These are phyloP conservation scores for Elsinoe arachidis DNA, from an alignment of 2,329 filamentous ascomycete genomes.

Conservation along the genomic window DNA sequence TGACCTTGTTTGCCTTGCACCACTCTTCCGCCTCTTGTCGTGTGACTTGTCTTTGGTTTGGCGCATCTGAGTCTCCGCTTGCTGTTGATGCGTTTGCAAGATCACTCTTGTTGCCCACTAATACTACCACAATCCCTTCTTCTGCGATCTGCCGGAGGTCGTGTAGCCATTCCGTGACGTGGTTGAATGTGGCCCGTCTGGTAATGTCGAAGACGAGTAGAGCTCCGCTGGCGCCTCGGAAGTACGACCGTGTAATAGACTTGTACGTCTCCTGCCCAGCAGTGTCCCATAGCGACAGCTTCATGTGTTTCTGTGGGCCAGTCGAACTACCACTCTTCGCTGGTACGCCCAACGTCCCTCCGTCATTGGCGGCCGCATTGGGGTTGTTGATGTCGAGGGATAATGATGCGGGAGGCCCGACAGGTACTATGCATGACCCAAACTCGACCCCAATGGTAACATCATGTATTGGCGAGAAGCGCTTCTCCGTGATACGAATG, in stretches of 20 bases:
- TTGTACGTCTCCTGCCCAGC: conserved; percentile 97
- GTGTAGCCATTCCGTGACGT: conserved; percentile 86
- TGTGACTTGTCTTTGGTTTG: conserved; percentile 69
- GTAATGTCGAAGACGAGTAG: conserved; percentile 94
- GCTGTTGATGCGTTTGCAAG: conserved; percentile 47
- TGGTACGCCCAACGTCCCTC: not conserved
- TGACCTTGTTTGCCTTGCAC: conserved; percentile 75
- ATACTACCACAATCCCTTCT: conserved; percentile 84
- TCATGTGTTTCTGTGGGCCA: conserved; percentile 66
- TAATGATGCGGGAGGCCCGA: conserved; percentile 69
- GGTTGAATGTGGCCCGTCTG: conserved; percentile 72
- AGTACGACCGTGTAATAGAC: conserved; percentile 88
- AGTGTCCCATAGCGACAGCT: conserved; percentile 89
- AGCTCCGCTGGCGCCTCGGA: conserved; percentile 68
- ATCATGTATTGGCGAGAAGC: conserved; percentile 89
- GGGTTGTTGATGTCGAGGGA: conserved; percentile 48
- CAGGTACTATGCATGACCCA: conserved; percentile 83
- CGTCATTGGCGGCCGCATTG: conserved; percentile 10
- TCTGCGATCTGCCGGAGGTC: conserved; percentile 93
- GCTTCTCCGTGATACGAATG: conserved; percentile 90
- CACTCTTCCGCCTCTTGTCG: conserved; percentile 78
- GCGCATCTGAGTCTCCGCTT: conserved; percentile 20
- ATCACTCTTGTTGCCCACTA: conserved; percentile 94
- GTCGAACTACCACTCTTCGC: conserved; percentile 29
- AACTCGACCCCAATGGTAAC: conserved; percentile 97